These are phyloP conservation scores for Nowakowskiella sp. DNA, from an alignment of 192 early-diverging fungal genomes.

Conservation along the genomic window DNA sequence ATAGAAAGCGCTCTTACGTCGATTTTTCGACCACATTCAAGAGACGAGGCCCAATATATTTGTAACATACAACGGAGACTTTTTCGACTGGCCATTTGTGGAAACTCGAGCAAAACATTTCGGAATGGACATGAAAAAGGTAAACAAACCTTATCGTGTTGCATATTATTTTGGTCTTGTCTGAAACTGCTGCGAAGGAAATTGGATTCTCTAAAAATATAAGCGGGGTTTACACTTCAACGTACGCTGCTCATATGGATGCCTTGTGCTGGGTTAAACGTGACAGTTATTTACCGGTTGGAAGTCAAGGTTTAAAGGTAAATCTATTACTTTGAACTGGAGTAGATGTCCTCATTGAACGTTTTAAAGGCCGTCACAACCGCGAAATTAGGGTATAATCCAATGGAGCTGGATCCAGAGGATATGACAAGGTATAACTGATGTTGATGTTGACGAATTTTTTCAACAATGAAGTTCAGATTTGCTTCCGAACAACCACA, in stretches of 20 bases:
- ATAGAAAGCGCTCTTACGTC: slow-evolving; percentile 56
- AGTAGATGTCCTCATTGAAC: slow-evolving; percentile 1
- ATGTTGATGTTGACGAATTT: not conserved
- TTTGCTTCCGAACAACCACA: slow-evolving; percentile 89
- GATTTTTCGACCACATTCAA: slow-evolving; percentile 91
- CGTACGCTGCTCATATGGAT: slow-evolving; percentile 89
- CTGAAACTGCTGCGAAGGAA: slow-evolving; percentile 40
- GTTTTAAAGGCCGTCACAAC: slow-evolving; percentile 76
- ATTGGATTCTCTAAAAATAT: slow-evolving; percentile 79
- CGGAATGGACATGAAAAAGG: slow-evolving; percentile 77
- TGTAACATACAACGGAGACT: slow-evolving; percentile 98
- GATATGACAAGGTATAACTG: slow-evolving; percentile 78
- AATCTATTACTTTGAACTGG: not conserved
- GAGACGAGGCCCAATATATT: slow-evolving; percentile 75
- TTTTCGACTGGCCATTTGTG: slow-evolving; percentile 98
- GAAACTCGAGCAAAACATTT: slow-evolving; percentile 72
- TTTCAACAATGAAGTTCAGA: slow-evolving; percentile 37
- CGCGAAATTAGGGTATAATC: slow-evolving; percentile 93
- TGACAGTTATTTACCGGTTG: slow-evolving; percentile 93
- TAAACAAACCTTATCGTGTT: slow-evolving; percentile 21
- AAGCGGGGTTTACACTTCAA: slow-evolving; percentile 78
- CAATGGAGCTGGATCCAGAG: slow-evolving; percentile 96
- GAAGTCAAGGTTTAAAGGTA: slow-evolving; percentile 90
- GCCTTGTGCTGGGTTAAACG: slow-evolving; percentile 97
- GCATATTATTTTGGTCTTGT: not conserved